Evolutionary conservation across 2,329 filamentous ascomycete genomes (phyloP).

Genomic region (Alternaria panax): DNA sequence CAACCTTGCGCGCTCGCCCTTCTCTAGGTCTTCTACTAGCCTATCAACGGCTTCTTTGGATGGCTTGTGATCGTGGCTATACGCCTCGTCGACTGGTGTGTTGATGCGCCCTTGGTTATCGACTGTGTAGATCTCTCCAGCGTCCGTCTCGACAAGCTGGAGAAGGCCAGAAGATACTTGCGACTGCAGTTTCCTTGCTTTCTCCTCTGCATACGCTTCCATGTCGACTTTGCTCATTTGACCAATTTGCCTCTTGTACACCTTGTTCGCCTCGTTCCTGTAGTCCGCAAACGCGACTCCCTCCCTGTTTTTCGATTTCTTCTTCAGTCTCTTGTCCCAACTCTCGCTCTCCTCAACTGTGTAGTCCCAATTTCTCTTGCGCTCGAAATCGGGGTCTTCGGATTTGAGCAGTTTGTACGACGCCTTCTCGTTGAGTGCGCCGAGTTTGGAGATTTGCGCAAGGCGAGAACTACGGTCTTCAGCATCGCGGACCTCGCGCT

Average conservation of each 20-base stretch:
- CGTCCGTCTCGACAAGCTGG: constrained; percentile 94
- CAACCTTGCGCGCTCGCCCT: constrained; percentile 84
- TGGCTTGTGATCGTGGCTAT: constrained; percentile 85
- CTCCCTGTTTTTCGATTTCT: constrained; percentile 81
- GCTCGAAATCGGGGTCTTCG: constrained; percentile 93
- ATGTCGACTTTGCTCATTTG: constrained; percentile 75
- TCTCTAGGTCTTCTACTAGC: constrained; percentile 82
- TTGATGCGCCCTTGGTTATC: constrained; percentile 93
- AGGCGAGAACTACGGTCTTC: constrained; percentile 39
- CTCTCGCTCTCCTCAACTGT: constrained; percentile 91
- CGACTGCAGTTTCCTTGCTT: constrained; percentile 82
- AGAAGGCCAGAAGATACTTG: constrained; percentile 84
- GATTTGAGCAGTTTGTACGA: constrained; percentile 93
- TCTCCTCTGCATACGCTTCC: constrained; percentile 85
- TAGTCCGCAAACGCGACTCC: constrained; percentile 92
- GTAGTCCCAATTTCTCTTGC: constrained; percentile 98
- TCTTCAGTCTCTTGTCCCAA: constrained; percentile 90
- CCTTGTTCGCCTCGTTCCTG: constrained; percentile 83
- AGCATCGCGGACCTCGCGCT: constrained; percentile 46
- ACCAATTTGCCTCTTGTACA: constrained; percentile 89
- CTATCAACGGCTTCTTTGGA: constrained; percentile 87
- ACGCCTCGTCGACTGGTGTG: constrained; percentile 81
- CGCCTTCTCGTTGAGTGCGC: constrained; percentile 85
- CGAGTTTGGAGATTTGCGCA: constrained; percentile 75
- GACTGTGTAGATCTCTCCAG: constrained; percentile 85